phyloP scores from a whole-genome alignment of 179 eudicot species.

The Drosera spatulata region DNA sequence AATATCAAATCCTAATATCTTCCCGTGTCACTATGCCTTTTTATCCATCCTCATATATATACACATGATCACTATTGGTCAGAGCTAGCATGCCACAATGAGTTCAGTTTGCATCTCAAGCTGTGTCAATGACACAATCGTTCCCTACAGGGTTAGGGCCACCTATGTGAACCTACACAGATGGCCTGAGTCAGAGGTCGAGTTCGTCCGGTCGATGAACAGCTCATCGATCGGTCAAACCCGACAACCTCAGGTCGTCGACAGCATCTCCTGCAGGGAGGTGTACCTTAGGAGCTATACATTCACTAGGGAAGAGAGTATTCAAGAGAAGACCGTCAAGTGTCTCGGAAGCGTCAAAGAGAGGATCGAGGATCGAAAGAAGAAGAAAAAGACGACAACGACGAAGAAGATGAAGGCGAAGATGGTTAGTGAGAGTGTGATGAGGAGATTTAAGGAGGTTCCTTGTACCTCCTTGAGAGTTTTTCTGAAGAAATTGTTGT shows the following conservation, averaged over 20 bases:
- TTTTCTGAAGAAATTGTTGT: constrained; percentile 49
- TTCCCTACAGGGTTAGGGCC: constrained; percentile 38
- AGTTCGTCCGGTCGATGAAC: constrained; percentile 42
- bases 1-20: too few relatives aligned
- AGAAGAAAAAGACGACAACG: constrained; percentile 9
- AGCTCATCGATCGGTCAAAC: constrained; percentile 13
- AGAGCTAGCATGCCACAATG: constrained; percentile 13
- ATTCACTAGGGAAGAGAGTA: constrained; percentile 62
- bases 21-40: too few relatives aligned
- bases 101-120: constrained; percentile 47
- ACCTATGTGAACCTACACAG: constrained; percentile 66
- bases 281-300: constrained; percentile 69
- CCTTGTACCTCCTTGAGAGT: constrained; percentile 45
- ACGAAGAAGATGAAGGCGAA: constrained; percentile 1
- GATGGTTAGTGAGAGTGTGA: constrained; percentile 8
- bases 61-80: background rate
- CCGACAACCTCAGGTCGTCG: constrained; percentile 52
- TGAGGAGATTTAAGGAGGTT: constrained; percentile 26
- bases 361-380: constrained; percentile 20
- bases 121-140: constrained; percentile 35
- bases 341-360: constrained; percentile 49
- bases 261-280: constrained; percentile 81
- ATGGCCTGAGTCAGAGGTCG: constrained; percentile 91
- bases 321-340: constrained; percentile 49
- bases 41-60: background rate